Evolutionary conservation across 2,329 filamentous ascomycete species (phyloP).

Genomic region (Epichloe amarillans): DNA sequence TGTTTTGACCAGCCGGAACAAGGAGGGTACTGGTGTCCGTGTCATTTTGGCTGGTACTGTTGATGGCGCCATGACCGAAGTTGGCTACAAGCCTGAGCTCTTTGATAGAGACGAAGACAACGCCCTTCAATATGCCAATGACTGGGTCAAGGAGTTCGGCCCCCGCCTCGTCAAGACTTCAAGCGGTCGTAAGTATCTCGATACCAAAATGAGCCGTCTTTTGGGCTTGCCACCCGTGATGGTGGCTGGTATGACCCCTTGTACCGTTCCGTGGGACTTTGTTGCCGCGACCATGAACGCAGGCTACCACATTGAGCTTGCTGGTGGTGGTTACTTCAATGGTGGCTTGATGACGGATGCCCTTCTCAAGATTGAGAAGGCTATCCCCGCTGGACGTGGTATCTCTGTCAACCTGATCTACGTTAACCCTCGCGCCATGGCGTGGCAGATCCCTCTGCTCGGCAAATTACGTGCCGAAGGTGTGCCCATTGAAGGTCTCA

Average conservation of each 20-base stretch:
- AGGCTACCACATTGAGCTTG: constrained; percentile 87
- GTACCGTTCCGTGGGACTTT: constrained; percentile 82
- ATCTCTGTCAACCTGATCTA: constrained; percentile 88
- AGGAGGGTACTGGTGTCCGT: constrained; percentile 93
- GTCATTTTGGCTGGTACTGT: constrained; percentile 93
- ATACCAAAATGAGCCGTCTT: constrained; percentile 89
- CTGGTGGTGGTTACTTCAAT: constrained; percentile 79
- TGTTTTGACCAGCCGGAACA: constrained; percentile 94
- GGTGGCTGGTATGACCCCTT: constrained; percentile 89
- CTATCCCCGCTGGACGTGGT: constrained; percentile 72
- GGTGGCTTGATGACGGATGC: constrained; percentile 72
- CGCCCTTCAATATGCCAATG: constrained; percentile 84
- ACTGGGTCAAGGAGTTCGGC: constrained; percentile 96
- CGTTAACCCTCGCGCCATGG: constrained; percentile 78
- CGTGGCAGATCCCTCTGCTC: constrained; percentile 81
- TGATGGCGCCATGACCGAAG: constrained; percentile 75
- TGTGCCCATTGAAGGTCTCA: constrained; percentile 81
- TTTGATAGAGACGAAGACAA: constrained; percentile 94
- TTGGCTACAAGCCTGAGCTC: constrained; percentile 95
- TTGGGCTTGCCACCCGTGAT: constrained; percentile 76
- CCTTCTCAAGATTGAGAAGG: constrained; percentile 70
- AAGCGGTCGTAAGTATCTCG: constrained; percentile 77
- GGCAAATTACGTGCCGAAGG: constrained; percentile 70
- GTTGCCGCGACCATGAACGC: constrained; percentile 87
- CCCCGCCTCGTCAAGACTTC: constrained; percentile 87